Base-by-base conservation (phyloP, 805 yeast species). In the Ogataea ganodermae region DNA sequence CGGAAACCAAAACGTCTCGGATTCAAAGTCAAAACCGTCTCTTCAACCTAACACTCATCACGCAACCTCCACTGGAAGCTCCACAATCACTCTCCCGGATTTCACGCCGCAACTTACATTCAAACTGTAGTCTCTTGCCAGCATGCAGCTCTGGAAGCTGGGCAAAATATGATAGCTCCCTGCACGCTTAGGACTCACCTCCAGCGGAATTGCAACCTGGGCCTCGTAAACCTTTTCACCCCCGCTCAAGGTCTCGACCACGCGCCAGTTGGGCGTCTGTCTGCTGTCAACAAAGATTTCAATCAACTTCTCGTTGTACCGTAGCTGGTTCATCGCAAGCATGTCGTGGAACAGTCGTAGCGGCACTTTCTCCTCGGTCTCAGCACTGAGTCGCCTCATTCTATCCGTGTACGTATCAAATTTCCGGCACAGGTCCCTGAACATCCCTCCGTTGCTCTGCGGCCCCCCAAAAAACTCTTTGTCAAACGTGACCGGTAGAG, bases 141-240 rank as follows among this genome's bases (percentile, higher is more conserved):
- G 69, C 46, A 79, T 64, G 62, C 89, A 84, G 42, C 74, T 76
- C 55, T 83, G 87, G 61, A 83, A 84, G 45, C 74, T 74, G 1
- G 89, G 89, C 14, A 80, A 61, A 45, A 84, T 60, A 1, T 82
- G 80, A 40, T 77, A 72, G 40, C 66, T 66, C 31, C 76, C 69
- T 38, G 73, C 71, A 4, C 27, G 24, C 13, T 48, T 43, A 12
- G 40, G 41, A 8, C 35, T 31, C 14, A 40, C 13, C 6, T 17
- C 18, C 20, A 56, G 7, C 4, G 59, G 56, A 20, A 56, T 26
- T 8, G 20, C 26, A 8, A 48, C 26, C 7, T 13, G 16, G 6
- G 51, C 47, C 27, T 18, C 40, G 24, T 42, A 44, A 8, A 20
- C 35, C 2, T 35, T 32, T 8, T 13, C 40, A 13, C 42, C 45